Conservation (phyloP, 225 moss, liverwort and hornwort species). For the Asterella californica region DNA sequence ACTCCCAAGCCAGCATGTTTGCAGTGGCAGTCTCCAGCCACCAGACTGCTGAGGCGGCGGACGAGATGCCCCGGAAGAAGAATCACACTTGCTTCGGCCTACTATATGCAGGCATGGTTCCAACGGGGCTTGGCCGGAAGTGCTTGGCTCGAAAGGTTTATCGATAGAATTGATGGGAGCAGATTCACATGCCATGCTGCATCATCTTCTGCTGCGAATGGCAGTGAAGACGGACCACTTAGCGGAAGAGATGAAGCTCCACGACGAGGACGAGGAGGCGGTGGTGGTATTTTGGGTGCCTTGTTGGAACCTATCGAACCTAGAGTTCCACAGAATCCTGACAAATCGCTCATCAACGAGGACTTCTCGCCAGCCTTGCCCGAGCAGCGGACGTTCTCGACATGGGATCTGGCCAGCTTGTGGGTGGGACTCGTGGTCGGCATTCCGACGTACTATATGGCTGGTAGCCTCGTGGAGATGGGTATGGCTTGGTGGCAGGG, state of each 20-base stretch:
- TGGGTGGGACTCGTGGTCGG: conserved; percentile 92
- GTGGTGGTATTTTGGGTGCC: conserved; percentile 29
- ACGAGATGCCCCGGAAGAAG: not conserved
- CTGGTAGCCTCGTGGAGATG: conserved; percentile 93
- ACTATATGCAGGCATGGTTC: not conserved
- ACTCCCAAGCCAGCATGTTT: not conserved
- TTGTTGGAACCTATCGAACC: conserved; percentile 76
- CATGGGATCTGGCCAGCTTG: conserved; percentile 72
- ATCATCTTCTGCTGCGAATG: not conserved
- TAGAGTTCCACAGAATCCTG: conserved; percentile 46
- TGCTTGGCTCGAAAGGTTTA: not conserved
- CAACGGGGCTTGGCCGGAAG: too few species aligned
- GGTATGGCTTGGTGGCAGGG: conserved; percentile 99
- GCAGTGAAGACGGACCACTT: not conserved
- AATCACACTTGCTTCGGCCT: not conserved
- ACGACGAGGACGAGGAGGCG: not conserved
- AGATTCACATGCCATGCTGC: not conserved
- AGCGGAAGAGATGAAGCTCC: not conserved
- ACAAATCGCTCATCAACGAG: conserved; percentile 54
- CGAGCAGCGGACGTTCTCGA: conserved; percentile 40
- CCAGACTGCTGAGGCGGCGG: not conserved
- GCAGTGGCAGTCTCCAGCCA: not conserved
- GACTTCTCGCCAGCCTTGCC: conserved; percentile 70
- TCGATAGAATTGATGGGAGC: not conserved
- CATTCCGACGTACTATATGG: conserved; percentile 97